Evolutionary conservation across 106 monocot genomes (phyloP).

Genomic region (Acorus gramineus): DNA sequence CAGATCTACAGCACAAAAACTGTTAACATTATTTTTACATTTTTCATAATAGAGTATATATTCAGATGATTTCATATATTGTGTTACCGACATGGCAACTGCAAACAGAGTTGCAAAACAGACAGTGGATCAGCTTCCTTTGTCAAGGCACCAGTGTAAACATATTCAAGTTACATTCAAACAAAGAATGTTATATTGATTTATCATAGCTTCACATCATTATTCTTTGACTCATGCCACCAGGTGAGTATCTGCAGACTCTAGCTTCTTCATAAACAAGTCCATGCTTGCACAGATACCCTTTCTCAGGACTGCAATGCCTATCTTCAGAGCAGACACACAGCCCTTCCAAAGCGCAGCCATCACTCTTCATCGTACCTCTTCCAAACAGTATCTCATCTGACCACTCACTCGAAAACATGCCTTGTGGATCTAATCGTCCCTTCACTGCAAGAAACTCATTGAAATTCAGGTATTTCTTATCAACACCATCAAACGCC

Average conservation of each 20-base stretch:
- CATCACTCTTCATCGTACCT: slow-evolving; percentile 19
- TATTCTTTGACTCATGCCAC: too few species aligned
- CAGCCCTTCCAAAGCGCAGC: slow-evolving; percentile 73
- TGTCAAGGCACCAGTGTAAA: too few species aligned
- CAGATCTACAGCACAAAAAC: too few species aligned
- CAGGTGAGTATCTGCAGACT: slow-evolving; percentile 46
- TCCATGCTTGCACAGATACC: slow-evolving; percentile 55
- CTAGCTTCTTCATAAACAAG: slow-evolving; percentile 55
- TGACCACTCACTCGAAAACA: slow-evolving; percentile 53
- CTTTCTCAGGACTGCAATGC: slow-evolving; percentile 61
- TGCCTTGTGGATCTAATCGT: slow-evolving; percentile 31
- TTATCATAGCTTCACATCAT: too few species aligned
- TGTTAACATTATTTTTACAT: too few species aligned
- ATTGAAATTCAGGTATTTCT: slow-evolving; percentile 43
- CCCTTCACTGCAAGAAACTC: slow-evolving; percentile 29
- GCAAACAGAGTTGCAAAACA: too few species aligned
- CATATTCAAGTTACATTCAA: too few species aligned
- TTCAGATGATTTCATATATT: too few species aligned
- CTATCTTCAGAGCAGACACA: slow-evolving; percentile 67
- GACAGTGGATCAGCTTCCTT: too few species aligned
- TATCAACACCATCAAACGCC: slow-evolving; percentile 42
- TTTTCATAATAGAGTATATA: too few species aligned
- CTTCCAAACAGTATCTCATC: slow-evolving; percentile 31
- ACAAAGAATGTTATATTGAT: too few species aligned
- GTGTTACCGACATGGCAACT: too few species aligned